Evolutionary conservation across 2,329 filamentous ascomycete species (phyloP), one percentile per base, ranked within the genome.

Genomic region (Fusarium coffeatum): DNA sequence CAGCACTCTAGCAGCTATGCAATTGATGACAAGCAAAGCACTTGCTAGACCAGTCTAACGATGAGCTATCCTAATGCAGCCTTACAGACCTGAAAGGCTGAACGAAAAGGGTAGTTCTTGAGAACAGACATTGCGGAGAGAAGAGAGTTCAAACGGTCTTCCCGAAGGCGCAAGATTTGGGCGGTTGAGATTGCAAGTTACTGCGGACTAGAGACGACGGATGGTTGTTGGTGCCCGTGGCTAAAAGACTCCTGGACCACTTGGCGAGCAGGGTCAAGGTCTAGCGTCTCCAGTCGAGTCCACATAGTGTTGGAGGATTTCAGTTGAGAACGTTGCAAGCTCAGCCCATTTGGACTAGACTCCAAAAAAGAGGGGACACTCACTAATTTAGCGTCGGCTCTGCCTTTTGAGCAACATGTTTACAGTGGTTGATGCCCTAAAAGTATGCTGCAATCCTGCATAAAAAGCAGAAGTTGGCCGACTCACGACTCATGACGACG

Each of bases 71-170:
- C 37, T 40, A 47, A 51, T 34, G 27, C 22, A 32, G 13, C 22
- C 46, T 23, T 66, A 22, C n/a, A 42, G 50, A 59, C 43, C 32
- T 51, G 9, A 16, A n/a, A 27, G 23, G 43, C 43, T 47, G 27
- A 43, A 23, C 22, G 20, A 28, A n/a, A 18, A 12, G 1, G 32
- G 11, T 18, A 51, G 34, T n/a, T 7, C 23, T 27, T 41, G 46
- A 50, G 47, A 45, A 64, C 40, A 65, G 64, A 69, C 34, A 48
- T 28, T 70, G 54, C 63, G 66, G 66, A 69, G 28, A 13, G 28
- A 28, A 28, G 28, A 28, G 28, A 28, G 28, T 28, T 28, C 28
- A 28, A 28, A 28, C 28, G 61, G 47, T 28, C 25, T 18, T 42
- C 25, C 42, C 43, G 30, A 47, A 22, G 65, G 65, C 55, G 59